phyloP scores from a whole-genome alignment of 2,329 filamentous ascomycete species.

The Ophiostoma pallidulum region DNA sequence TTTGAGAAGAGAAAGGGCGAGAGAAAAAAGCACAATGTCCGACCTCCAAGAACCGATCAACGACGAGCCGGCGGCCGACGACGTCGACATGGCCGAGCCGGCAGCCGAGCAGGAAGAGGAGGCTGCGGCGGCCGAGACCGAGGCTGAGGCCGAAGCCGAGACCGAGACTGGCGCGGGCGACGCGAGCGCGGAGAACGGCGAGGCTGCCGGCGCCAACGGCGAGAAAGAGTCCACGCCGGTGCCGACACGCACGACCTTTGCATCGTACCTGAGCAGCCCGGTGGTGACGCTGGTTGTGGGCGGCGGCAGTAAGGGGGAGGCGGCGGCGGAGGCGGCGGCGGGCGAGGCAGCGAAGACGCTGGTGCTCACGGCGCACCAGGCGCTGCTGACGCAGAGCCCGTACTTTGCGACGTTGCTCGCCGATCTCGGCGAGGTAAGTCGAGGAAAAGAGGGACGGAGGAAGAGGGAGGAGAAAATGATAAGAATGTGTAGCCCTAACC shows the following conservation, averaged over 20 bases:
- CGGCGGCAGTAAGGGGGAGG: too few relatives aligned
- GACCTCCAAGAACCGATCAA: background rate
- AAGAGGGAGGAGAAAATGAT: background rate
- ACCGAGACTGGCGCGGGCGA: slow-evolving; percentile 19
- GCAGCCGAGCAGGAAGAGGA: background rate
- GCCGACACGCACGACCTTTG: slow-evolving; percentile 34
- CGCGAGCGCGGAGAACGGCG: background rate
- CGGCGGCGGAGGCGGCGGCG: slow-evolving; percentile 15
- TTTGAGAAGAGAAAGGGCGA: too few relatives aligned
- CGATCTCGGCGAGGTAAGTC: slow-evolving; percentile 50
- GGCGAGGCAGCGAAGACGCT: slow-evolving; percentile 38
- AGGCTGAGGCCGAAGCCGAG: slow-evolving; percentile 16
- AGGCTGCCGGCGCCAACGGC: background rate
- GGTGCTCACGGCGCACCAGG: slow-evolving; percentile 66
- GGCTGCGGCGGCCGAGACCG: background rate
- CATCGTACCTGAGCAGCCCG: slow-evolving; percentile 57
- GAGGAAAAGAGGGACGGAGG: background rate
- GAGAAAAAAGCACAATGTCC: too few relatives aligned
- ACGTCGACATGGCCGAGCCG: slow-evolving; percentile 1
- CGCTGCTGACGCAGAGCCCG: slow-evolving; percentile 62
- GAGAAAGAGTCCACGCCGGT: slow-evolving; percentile 14
- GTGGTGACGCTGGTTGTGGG: slow-evolving; percentile 61
- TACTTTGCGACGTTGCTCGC: slow-evolving; percentile 59
- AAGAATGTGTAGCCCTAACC: background rate
- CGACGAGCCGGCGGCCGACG: background rate